Percentiles rank a stretch among this genome's conserved stretches.
Evolutionary conservation across 2,329 filamentous ascomycete species (phyloP).

Genomic region (Akanthomyces dipterigenus): DNA sequence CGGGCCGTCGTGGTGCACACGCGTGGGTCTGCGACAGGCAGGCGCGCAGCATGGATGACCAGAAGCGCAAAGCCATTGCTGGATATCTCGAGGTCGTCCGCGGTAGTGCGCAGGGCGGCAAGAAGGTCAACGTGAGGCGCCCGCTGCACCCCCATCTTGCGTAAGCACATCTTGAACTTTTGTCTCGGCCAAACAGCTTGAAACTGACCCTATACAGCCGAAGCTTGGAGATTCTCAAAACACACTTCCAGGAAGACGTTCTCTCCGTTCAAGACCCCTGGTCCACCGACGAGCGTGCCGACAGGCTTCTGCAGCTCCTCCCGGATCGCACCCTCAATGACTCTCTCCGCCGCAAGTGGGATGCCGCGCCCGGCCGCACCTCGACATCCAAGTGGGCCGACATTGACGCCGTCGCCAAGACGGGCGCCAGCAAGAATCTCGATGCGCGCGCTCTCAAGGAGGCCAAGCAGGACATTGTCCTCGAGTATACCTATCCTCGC

Average conservation of each 20-base stretch:
- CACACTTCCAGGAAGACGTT: conserved; percentile 77
- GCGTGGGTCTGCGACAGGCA: conserved; percentile 95
- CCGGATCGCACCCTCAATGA: conserved; percentile 74
- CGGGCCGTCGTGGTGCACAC: conserved; percentile 90
- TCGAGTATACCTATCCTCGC: conserved; percentile 96
- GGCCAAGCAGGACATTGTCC: conserved; percentile 89
- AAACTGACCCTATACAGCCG: conserved; percentile 43
- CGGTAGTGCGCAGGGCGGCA: conserved; percentile 77
- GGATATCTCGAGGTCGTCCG: conserved; percentile 87
- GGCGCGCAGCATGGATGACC: conserved; percentile 77
- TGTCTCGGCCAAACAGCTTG: too few relatives aligned
- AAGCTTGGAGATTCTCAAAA: conserved; percentile 76
- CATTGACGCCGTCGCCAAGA: conserved; percentile 79
- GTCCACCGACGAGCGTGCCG: conserved; percentile 59
- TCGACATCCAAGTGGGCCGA: conserved; percentile 87
- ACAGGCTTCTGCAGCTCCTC: conserved; percentile 75
- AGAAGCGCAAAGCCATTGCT: conserved; percentile 75
- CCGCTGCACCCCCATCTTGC: conserved; percentile 85
- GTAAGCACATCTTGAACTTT: conserved; percentile 34
- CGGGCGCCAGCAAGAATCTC: conserved; percentile 64
- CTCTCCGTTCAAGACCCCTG: conserved; percentile 84
- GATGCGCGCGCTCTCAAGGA: conserved; percentile 69
- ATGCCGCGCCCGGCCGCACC: conserved; percentile 67
- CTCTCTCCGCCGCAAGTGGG: conserved; percentile 84
- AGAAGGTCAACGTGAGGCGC: conserved; percentile 75